Evolutionary conservation across 495 filamentous ascomycete species (phyloP).

Genomic region (Penicillium pancosmium): DNA sequence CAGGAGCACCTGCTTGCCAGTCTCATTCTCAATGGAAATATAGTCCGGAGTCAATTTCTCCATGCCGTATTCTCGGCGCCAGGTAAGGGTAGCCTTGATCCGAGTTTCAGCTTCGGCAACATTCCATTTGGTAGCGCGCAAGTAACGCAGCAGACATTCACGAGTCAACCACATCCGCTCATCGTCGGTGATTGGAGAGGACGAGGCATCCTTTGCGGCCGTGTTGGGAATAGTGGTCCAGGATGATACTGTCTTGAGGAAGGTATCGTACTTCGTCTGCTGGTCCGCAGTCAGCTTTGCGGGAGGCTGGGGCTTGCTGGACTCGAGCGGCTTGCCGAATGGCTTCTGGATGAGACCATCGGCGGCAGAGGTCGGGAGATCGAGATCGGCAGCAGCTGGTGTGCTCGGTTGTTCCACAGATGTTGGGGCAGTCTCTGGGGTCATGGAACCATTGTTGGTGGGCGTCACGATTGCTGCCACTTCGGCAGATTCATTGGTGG

Average conservation of each 20-base stretch:
- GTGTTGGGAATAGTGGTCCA: slow-evolving; percentile 74
- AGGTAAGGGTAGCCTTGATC: slow-evolving; percentile 75
- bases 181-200: slow-evolving; percentile 68
- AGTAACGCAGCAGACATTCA: slow-evolving; percentile 90
- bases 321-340: slow-evolving; percentile 62
- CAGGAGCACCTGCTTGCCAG: slow-evolving; percentile 87
- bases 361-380: slow-evolving; percentile 47
- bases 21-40: slow-evolving; percentile 89
- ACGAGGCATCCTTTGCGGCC: slow-evolving; percentile 57
- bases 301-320: slow-evolving; percentile 53
- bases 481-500: slow-evolving; percentile 18
- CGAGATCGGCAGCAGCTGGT: slow-evolving; percentile 24
- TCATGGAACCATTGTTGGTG: slow-evolving; percentile 23
- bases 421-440: slow-evolving; percentile 17
- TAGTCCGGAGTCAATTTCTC: slow-evolving; percentile 76
- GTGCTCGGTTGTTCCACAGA: slow-evolving; percentile 2
- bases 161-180: slow-evolving; percentile 89
- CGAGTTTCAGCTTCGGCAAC: slow-evolving; percentile 73
- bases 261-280: slow-evolving; percentile 74
- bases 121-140: slow-evolving; percentile 93
- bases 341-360: slow-evolving; percentile 67
- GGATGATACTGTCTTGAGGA: slow-evolving; percentile 65
- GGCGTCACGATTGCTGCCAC: slow-evolving; percentile 8
- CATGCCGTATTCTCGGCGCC: slow-evolving; percentile 86
- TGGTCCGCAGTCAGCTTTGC: slow-evolving; percentile 72